A percentile compares a stretch with the other conserved stretches of the same genome.
phyloP scores from a whole-genome alignment of 2,329 filamentous ascomycete genomes.

The Aureobasidium namibiae region DNA sequence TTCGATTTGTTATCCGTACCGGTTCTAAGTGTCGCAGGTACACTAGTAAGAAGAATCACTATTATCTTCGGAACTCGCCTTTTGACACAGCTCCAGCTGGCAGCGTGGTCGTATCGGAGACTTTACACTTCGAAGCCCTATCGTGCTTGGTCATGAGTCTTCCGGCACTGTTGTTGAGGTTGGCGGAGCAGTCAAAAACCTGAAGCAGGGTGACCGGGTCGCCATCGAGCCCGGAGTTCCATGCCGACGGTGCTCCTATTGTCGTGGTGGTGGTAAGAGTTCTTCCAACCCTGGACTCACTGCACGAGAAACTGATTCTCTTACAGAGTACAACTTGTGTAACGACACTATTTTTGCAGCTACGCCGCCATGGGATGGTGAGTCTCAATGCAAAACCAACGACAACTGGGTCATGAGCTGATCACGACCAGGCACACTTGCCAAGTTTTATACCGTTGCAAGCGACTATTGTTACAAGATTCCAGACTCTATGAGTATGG shows the following conservation, averaged over 20 bases:
- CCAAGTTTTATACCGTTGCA: constrained; percentile 41
- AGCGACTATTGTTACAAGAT: constrained; percentile 42
- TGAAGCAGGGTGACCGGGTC: constrained; percentile 39
- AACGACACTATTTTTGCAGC: constrained; percentile 42
- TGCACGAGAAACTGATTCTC: background rate
- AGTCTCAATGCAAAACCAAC: background rate
- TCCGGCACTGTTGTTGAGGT: constrained; percentile 35
- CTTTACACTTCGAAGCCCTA: constrained; percentile 50
- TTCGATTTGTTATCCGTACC: background rate
- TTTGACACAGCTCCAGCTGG: constrained; percentile 35
- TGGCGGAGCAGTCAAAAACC: constrained; percentile 33
- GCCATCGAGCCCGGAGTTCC: constrained; percentile 43
- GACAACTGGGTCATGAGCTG: background rate
- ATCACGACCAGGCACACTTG: constrained; percentile 34
- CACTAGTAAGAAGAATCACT: background rate
- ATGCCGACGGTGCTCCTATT: constrained; percentile 37
- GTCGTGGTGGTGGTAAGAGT: constrained; percentile 37
- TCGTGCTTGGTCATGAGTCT: constrained; percentile 42
- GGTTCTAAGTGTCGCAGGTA: background rate
- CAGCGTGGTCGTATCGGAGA: constrained; percentile 54
- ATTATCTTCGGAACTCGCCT: background rate
- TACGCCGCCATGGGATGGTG: constrained; percentile 56
- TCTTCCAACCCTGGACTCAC: background rate
- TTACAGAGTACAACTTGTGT: constrained; percentile 85
- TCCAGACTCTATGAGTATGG: constrained; percentile 37